Evolutionary conservation across 2,329 filamentous ascomycete genomes (phyloP), one percentile per base, ranked within the genome.

Genomic region (Colletotrichum sp.): DNA sequence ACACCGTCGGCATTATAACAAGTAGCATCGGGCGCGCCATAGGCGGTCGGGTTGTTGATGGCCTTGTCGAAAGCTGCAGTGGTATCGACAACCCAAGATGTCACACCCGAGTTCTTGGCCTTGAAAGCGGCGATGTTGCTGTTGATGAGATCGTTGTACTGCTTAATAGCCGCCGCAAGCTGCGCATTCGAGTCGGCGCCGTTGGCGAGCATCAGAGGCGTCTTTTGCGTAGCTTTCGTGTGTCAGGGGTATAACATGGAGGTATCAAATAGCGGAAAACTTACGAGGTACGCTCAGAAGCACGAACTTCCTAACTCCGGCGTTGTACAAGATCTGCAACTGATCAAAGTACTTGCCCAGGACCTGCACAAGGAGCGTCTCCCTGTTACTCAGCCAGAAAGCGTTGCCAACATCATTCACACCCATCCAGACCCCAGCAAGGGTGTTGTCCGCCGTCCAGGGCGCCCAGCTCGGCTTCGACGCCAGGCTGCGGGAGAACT

Each of bases 401-500:
- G 84, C 84, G 79, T 88, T 89, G 16, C 88, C 88, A 18, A 91
- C 85, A 78, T 92, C 90, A 79, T 92, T 92, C 79, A 91, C 88
- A 39, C 90, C 90, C 67, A 91, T 89, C 84, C 86, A 91, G 67
- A 90, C 86, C 7, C 86, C 85, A 76, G 90, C 89, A 2, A 91
- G 84, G 0, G 86, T 85, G 71, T 88, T 85, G 0, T 79, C 75
- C 0, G 83, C 80, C 5, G 81, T 85, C 89, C 88, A 90, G 0
- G 86, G 83, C 1, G 83, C 83, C 57, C 82, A 80, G 8, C 77
- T 79, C 5, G 84, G 83, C 1, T 78, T 77, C 0, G 83, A 78
- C 2, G 82, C 77, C 75, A 86, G 71, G 82, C 79, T 81, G 55
- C 78, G 75, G 2, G 71, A 77, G 72, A 89, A 86, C 34, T 87